Evolutionary conservation across 805 yeast species (phyloP), one percentile per base, ranked within the genome.

Genomic region (Saturnispora dispora): DNA sequence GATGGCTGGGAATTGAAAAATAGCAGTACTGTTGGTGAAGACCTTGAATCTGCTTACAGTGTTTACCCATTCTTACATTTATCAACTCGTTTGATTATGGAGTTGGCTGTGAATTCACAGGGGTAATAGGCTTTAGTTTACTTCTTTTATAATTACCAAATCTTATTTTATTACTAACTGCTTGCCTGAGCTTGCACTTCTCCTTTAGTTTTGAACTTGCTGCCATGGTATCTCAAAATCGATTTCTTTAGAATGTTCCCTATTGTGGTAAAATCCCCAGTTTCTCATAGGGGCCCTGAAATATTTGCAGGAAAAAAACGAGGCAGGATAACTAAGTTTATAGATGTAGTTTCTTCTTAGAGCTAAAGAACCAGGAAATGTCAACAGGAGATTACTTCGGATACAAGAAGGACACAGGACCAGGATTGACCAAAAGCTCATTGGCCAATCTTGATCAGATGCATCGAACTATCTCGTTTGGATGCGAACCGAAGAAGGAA

Each of bases 41-140:
- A 85, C 58, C 91, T 85, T 57, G 86, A 85, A 69, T 83, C 88
- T 53, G 85, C 95, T n/a, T 88, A 89, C 62, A 83, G 93, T 46
- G 97, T 97, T 0, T 91, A 91, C 64, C 98, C 99, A 30, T 91
- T 91, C 66, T 72, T 93, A 61, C 96, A 93, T 66, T 72, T 91
- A 61, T 91, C 97, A 42, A 91, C 98, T 2, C 73, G 89, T 62
- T 75, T 91, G 57, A 91, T 91, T 55, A 89, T 91, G 96, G 98
- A 91, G 67, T 74, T 91, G 57, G 99, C 99, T 1, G 98, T 93
- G 17, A 93, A 91, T 63, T 82, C 91, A 61, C 96, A 88, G 59
- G 63, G 68, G 7, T 64, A 50, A 46, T 35, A 25, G 23, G 13
- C 8, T 18, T 37, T 40, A 20, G 27, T 39, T 40, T 23, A 40